phyloP scores from a whole-genome alignment of 2,329 filamentous ascomycete species.

The Talaromyces amestolkiae region DNA sequence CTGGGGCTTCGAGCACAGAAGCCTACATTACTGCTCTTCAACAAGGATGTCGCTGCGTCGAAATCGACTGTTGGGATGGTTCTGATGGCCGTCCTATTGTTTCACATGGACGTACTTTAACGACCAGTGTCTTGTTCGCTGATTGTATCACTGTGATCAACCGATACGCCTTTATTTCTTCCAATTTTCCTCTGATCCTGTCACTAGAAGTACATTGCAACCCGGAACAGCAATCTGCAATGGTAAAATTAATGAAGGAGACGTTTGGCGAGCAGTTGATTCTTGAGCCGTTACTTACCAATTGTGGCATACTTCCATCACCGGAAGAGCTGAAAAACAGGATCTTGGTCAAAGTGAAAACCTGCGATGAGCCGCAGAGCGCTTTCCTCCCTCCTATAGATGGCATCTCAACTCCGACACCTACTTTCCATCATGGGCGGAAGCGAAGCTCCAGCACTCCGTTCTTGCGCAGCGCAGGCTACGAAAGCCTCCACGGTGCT shows the following conservation, averaged over 20 bases:
- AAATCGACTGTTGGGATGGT: slow-evolving; percentile 98
- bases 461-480: slow-evolving; percentile 61
- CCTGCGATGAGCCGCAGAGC: slow-evolving; percentile 59
- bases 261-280: slow-evolving; percentile 79
- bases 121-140: slow-evolving; percentile 80
- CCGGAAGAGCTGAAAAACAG: slow-evolving; percentile 80
- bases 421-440: slow-evolving; percentile 35
- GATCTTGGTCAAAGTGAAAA: slow-evolving; percentile 93
- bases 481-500: slow-evolving; percentile 57
- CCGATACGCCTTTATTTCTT: slow-evolving; percentile 86
- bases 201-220: slow-evolving; percentile 96
- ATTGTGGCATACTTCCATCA: slow-evolving; percentile 69
- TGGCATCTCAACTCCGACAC: slow-evolving; percentile 23
- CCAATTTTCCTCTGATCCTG: slow-evolving; percentile 86
- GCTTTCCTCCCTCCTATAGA: slow-evolving; percentile 23
- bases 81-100: slow-evolving; percentile 82
- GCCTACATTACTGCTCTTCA: slow-evolving; percentile 88
- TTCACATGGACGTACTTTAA: slow-evolving; percentile 85
- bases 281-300: slow-evolving; percentile 68
- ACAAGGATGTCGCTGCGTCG: slow-evolving; percentile 88
- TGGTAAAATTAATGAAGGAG: slow-evolving; percentile 86
- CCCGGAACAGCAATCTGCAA: slow-evolving; percentile 73
- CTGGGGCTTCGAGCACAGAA: slow-evolving; percentile 86
- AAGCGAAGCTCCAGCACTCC: slow-evolving; percentile 75
- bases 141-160: slow-evolving; percentile 92